A percentile compares a stretch with the other conserved stretches of the same genome.
Conservation (phyloP, 352 stramenopile species). For the Saprolegnia diclina region DNA sequence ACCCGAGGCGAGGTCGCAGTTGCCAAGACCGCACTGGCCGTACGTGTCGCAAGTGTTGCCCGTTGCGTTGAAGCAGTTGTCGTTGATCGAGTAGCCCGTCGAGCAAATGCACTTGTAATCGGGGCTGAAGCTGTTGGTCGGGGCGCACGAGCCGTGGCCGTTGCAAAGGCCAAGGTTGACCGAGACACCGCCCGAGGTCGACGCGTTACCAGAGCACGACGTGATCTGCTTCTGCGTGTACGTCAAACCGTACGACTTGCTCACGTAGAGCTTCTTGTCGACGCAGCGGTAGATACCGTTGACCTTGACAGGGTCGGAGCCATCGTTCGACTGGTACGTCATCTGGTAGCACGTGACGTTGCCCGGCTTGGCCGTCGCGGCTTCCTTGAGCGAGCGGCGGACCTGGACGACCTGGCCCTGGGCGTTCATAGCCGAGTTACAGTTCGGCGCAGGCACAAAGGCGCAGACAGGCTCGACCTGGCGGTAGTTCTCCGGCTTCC, state of each 20-base stretch:
- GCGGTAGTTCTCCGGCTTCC: constrained; percentile 51
- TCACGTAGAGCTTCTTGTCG: constrained; percentile 44
- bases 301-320: constrained; percentile 8
- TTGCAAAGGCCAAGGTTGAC: constrained; percentile 38
- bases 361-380: background rate
- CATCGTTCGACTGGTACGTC: background rate
- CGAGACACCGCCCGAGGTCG: constrained; percentile 28
- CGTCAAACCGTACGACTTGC: constrained; percentile 45
- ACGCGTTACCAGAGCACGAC: constrained; percentile 31
- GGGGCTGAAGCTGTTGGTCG: constrained; percentile 36
- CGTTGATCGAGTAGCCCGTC: constrained; percentile 56
- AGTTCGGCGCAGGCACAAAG: constrained; percentile 67
- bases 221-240: constrained; percentile 36
- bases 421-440: constrained; percentile 38
- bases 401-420: constrained; percentile 31
- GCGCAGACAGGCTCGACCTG: constrained; percentile 72
- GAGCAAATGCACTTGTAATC: constrained; percentile 68
- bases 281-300: constrained; percentile 42
- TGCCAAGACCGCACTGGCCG: constrained; percentile 52
- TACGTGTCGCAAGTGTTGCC: constrained; percentile 72
- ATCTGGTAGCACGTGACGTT: constrained; percentile 23
- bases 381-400: background rate
- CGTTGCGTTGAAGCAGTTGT: constrained; percentile 50
- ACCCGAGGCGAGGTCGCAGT: constrained; percentile 64
- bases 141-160: constrained; percentile 59